Evolutionary conservation across 2,329 filamentous ascomycete genomes (phyloP).

Genomic region (Sarocladiaceae sp.): DNA sequence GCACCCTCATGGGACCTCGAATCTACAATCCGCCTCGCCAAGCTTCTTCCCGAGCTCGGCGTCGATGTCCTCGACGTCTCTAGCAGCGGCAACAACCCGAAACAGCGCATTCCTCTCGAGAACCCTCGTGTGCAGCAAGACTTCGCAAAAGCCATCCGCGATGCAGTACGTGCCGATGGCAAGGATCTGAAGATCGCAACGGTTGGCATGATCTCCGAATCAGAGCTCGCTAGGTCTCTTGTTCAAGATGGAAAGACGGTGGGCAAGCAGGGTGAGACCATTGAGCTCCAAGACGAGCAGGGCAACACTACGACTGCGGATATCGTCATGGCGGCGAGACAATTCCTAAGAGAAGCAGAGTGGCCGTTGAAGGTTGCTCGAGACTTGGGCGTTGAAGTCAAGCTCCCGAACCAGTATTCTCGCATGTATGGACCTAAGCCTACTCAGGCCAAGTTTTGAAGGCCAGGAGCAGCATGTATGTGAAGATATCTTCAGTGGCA

Average conservation of each 20-base stretch:
- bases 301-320: conserved; percentile 51
- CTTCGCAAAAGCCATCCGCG: conserved; percentile 68
- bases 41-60: conserved; percentile 64
- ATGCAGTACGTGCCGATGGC: conserved; percentile 49
- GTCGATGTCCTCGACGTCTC: conserved; percentile 83
- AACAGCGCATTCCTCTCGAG: conserved; percentile 55
- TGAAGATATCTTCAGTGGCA: neutral
- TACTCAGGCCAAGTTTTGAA: neutral
- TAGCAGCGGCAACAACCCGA: conserved; percentile 64
- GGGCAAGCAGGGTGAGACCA: conserved; percentile 14
- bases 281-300: conserved; percentile 36
- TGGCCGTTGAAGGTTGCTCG: conserved; percentile 71
- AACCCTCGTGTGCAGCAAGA: conserved; percentile 67
- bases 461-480: neutral
- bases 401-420: conserved; percentile 65
- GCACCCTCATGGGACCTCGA: conserved; percentile 62
- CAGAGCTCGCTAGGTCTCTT: conserved; percentile 58
- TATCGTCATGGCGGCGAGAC: conserved; percentile 67
- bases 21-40: conserved; percentile 38
- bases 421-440: neutral
- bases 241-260: conserved; percentile 46
- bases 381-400: conserved; percentile 65
- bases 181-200: conserved; percentile 60
- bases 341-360: conserved; percentile 79
- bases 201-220: conserved; percentile 70